phyloP scores from a whole-genome alignment of 805 yeast genomes.

The Candida sakaeoensis region DNA sequence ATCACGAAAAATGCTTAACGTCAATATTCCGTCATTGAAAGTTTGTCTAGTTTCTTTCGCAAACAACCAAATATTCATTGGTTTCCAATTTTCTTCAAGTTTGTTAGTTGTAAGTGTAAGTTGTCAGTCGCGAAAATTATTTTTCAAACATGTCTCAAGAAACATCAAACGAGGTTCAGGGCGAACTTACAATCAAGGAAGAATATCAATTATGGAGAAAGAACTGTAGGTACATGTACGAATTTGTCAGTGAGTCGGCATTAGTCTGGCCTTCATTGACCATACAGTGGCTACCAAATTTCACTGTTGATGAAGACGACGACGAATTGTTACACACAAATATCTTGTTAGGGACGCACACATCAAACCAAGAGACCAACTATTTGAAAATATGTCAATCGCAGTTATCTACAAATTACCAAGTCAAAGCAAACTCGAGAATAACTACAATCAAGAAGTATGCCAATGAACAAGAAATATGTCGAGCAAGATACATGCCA shows the following conservation, averaged over 20 bases:
- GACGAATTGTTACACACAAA: constrained; percentile 41
- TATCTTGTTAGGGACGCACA: constrained; percentile 67
- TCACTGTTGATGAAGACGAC: constrained; percentile 12
- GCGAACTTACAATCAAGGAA: constrained; percentile 49
- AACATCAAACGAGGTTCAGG: not conserved
- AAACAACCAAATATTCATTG: too few species aligned
- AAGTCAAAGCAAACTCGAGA: constrained; percentile 46
- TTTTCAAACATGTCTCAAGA: constrained; percentile 1
- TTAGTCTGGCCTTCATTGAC: constrained; percentile 81
- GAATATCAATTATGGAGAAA: constrained; percentile 80
- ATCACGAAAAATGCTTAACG: too few species aligned
- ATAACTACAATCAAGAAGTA: constrained; percentile 60
- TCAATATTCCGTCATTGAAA: too few species aligned
- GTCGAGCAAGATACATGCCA: constrained; percentile 70
- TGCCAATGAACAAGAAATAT: constrained; percentile 61
- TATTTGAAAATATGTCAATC: constrained; percentile 64
- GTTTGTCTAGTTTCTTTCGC: too few species aligned
- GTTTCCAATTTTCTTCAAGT: too few species aligned
- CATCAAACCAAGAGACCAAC: constrained; percentile 65
- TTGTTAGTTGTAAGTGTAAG: too few species aligned
- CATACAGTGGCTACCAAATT: constrained; percentile 68
- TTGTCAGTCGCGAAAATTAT: too few species aligned
- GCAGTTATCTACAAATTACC: constrained; percentile 27
- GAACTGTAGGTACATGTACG: constrained; percentile 79
- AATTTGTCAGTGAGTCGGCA: constrained; percentile 76